Conservation (phyloP, 805 yeast genomes). For the Ogataea henricii region DNA sequence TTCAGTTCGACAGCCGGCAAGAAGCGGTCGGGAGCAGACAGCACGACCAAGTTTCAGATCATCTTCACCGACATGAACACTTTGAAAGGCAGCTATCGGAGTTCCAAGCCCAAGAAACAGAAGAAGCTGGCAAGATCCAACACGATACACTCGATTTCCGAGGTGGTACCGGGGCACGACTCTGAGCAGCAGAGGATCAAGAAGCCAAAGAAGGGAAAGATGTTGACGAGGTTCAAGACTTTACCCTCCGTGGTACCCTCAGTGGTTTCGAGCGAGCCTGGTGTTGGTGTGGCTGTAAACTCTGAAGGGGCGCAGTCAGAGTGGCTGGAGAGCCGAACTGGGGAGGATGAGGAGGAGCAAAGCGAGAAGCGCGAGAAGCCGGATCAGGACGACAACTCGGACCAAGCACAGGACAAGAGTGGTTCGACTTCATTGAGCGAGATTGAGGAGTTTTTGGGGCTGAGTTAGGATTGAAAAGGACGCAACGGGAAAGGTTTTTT, state of each 20-base stretch:
- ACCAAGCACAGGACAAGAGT: background rate
- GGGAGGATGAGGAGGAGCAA: background rate
- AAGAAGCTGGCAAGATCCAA: slow-evolving; percentile 21
- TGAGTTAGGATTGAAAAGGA: background rate
- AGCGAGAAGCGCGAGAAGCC: background rate
- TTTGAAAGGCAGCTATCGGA: slow-evolving; percentile 24
- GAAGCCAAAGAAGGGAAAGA: slow-evolving; percentile 16
- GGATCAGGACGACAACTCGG: background rate
- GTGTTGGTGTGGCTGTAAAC: no score
- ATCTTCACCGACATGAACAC: slow-evolving; percentile 45
- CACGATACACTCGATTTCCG: slow-evolving; percentile 17
- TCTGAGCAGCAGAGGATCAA: slow-evolving; percentile 5
- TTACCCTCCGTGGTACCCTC: slow-evolving; percentile 8
- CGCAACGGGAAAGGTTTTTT: background rate
- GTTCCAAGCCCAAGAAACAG: slow-evolving; percentile 13
- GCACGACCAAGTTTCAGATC: slow-evolving; percentile 48
- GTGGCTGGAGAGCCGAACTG: background rate
- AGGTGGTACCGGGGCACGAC: background rate
- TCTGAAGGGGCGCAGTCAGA: no score
- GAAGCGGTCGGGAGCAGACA: slow-evolving; percentile 21
- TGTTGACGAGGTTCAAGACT: slow-evolving; percentile 12
- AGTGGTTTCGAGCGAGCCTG: background rate
- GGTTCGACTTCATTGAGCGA: slow-evolving; percentile 10
- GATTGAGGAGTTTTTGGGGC: slow-evolving; percentile 5
- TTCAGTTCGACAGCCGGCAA: slow-evolving; percentile 3